Evolutionary conservation across 495 filamentous ascomycete genomes (phyloP).

Genomic region (Penicillium coffeae): DNA sequence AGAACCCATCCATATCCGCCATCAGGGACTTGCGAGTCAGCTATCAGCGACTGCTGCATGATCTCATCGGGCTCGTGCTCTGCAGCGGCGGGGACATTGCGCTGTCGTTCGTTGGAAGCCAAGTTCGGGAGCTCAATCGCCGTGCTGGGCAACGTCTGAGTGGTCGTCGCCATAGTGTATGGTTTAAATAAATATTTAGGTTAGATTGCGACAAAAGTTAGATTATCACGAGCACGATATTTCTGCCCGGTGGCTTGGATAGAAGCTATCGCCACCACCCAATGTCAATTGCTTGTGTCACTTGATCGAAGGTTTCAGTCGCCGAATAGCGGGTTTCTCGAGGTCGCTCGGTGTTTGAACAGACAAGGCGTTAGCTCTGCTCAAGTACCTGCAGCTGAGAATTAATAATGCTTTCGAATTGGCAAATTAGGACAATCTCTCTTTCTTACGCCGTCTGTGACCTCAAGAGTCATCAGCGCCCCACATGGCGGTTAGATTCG

Average conservation of each 20-base stretch:
- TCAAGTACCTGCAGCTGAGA: background rate
- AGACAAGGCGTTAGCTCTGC: too few species aligned
- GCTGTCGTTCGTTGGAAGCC: constrained; percentile 11
- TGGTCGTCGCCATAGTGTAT: constrained; percentile 13
- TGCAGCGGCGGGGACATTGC: constrained; percentile 7
- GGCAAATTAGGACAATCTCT: background rate
- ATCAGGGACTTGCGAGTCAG: constrained; percentile 50
- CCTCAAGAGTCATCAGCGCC: background rate
- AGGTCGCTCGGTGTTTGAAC: background rate
- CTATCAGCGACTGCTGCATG: constrained; percentile 46
- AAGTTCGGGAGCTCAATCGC: constrained; percentile 17
- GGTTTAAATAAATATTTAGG: too few species aligned
- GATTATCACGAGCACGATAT: too few species aligned
- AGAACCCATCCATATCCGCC: constrained; percentile 60
- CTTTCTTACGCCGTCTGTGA: background rate
- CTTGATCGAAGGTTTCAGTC: background rate
- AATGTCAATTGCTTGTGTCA: background rate
- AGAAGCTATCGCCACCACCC: too few species aligned
- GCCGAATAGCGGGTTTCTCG: too few species aligned
- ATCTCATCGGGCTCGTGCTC: constrained; percentile 29
- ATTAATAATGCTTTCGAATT: background rate
- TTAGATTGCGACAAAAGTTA: background rate
- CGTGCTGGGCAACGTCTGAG: constrained; percentile 16
- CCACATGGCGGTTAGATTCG: constrained; percentile 1
- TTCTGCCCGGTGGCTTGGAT: too few species aligned